Percentiles rank a stretch among this genome's conserved stretches.
Evolutionary conservation across 768 basidiomycete species (phyloP).

Genomic region (Crepidotus variabilis): DNA sequence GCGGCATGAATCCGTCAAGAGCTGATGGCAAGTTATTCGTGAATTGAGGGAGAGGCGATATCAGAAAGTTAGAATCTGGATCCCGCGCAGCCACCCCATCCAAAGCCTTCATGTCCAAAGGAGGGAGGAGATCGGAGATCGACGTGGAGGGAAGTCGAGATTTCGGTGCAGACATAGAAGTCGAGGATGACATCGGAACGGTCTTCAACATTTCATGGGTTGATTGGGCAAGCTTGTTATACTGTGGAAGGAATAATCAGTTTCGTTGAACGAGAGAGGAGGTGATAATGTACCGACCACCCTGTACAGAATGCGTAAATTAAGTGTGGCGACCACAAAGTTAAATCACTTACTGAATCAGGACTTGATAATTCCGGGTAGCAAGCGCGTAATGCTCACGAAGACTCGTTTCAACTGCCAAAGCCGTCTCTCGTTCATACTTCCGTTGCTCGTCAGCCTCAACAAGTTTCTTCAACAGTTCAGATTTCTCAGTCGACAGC

Average conservation of each 20-base stretch:
- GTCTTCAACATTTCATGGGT: constrained; percentile 1
- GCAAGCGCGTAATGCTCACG: constrained; percentile 48
- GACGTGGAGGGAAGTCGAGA: background rate
- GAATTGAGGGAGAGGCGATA: constrained; percentile 42
- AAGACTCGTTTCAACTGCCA: constrained; percentile 49
- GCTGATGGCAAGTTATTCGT: constrained; percentile 28
- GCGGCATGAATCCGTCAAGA: constrained; percentile 24
- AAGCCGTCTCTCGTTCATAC: constrained; percentile 49
- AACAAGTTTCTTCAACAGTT: constrained; percentile 26
- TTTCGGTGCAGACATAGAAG: background rate
- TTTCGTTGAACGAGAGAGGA: background rate
- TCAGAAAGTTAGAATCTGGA: constrained; percentile 28
- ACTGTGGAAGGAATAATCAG: constrained; percentile 8
- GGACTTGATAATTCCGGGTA: constrained; percentile 35
- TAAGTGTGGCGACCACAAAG: constrained; percentile 1
- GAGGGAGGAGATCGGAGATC: constrained; percentile 8
- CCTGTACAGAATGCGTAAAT: constrained; percentile 11
- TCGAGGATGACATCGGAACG: background rate
- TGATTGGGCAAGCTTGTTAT: constrained; percentile 15
- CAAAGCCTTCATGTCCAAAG: constrained; percentile 29
- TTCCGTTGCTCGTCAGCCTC: constrained; percentile 33
- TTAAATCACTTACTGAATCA: constrained; percentile 34
- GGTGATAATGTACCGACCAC: constrained; percentile 16
- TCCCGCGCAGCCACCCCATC: constrained; percentile 29
- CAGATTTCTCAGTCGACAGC: constrained; percentile 29